phyloP scores from a whole-genome alignment of 306 rosid genomes.

The Cotoneaster glaucophyllus region DNA sequence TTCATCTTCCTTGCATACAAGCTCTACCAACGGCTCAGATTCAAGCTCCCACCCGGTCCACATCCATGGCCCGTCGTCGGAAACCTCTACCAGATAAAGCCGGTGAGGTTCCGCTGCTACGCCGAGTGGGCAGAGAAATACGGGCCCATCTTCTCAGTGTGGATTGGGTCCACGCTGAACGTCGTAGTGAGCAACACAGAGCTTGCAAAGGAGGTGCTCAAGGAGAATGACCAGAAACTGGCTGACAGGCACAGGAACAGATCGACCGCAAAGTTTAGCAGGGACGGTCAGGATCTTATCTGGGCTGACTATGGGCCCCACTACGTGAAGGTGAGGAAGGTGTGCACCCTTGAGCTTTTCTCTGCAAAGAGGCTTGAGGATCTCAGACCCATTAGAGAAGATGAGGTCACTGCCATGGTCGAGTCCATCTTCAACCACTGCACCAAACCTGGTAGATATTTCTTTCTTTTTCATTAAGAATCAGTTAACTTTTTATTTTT shows the following conservation, averaged over 20 bases:
- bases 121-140: constrained; percentile 70
- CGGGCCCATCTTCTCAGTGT: constrained; percentile 83
- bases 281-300: constrained; percentile 72
- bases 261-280: constrained; percentile 68
- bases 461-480: neutral
- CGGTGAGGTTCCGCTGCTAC: constrained; percentile 77
- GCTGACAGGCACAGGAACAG: constrained; percentile 68
- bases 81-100: constrained; percentile 75
- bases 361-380: constrained; percentile 58
- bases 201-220: constrained; percentile 63
- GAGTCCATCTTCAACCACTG: constrained; percentile 55
- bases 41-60: constrained; percentile 86
- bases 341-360: constrained; percentile 90
- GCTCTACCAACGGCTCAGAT: constrained; percentile 43
- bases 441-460: constrained; percentile 41
- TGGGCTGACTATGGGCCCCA: constrained; percentile 98
- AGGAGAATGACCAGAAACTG: constrained; percentile 66
- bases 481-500: neutral
- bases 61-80: constrained; percentile 77
- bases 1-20: constrained; percentile 27
- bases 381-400: constrained; percentile 74
- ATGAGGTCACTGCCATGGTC: constrained; percentile 86
- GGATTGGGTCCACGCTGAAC: constrained; percentile 75
- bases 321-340: constrained; percentile 92
- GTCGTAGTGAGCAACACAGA: constrained; percentile 61